phyloP scores from a whole-genome alignment of 345 rosid genomes.

The Moringa oleifera region DNA sequence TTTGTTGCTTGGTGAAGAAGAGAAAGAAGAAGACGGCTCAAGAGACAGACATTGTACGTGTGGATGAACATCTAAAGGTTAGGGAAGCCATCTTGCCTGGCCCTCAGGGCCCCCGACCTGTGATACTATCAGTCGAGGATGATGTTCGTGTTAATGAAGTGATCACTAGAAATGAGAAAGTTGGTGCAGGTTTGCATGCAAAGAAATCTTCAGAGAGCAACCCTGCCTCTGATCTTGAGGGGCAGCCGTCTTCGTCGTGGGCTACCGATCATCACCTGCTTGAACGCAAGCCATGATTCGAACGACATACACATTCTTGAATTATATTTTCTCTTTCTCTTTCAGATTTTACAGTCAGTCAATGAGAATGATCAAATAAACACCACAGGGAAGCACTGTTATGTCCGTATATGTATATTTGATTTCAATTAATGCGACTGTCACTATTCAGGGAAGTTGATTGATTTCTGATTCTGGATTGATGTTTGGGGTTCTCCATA shows the following conservation, averaged over 20 bases:
- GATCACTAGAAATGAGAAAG: constrained; percentile 31
- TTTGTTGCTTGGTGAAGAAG: constrained; percentile 39
- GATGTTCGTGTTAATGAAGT: constrained; percentile 43
- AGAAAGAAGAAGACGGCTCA: constrained; percentile 32
- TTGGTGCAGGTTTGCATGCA: constrained; percentile 15
- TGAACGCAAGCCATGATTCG: constrained; percentile 13
- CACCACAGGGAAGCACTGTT: too few species aligned
- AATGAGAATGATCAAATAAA: too few species aligned
- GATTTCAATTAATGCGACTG: too few species aligned
- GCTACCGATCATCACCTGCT: constrained; percentile 12
- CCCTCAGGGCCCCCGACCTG: constrained; percentile 39
- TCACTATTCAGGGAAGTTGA: too few species aligned
- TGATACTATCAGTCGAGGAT: constrained; percentile 48
- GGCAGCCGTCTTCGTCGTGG: constrained; percentile 16
- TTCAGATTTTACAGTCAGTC: too few species aligned
- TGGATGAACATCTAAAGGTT: constrained; percentile 53
- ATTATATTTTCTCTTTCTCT: too few species aligned
- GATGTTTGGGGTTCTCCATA: too few species aligned
- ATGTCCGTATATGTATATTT: too few species aligned
- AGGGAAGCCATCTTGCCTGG: constrained; percentile 50
- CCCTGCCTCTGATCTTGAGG: constrained; percentile 5
- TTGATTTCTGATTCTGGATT: too few species aligned
- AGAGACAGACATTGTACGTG: constrained; percentile 26
- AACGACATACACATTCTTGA: too few species aligned
- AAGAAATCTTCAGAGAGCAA: constrained; percentile 7